These are phyloP conservation scores for Plasmodium relictum DNA, from an alignment of 169 alveolate species.

Conservation along the genomic window DNA sequence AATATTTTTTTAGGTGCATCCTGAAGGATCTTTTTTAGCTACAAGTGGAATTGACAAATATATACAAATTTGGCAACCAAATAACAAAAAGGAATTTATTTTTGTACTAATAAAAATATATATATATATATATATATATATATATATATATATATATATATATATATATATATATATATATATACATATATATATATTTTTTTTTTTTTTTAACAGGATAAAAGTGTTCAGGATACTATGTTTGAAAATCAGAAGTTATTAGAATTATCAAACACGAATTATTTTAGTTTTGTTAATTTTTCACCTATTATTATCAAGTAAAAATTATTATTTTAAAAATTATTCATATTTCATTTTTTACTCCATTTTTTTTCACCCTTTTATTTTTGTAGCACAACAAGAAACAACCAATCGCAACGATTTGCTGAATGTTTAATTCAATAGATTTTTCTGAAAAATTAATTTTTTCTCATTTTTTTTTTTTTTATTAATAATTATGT, in stretches of 20 bases:
- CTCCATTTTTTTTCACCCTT: neutral
- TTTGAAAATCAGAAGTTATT: slow-evolving; percentile 10
- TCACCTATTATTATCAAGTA: slow-evolving; percentile 8
- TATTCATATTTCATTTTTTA: neutral
- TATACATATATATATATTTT: neutral
- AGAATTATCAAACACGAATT: slow-evolving; percentile 9
- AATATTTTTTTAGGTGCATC: slow-evolving; percentile 64
- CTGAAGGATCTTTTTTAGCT: slow-evolving; percentile 77
- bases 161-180: neutral
- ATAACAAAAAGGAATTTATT: slow-evolving; percentile 18
- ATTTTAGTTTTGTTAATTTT: slow-evolving; percentile 34
- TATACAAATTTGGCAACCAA: slow-evolving; percentile 80
- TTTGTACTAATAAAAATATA: slow-evolving; percentile 40
- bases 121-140: neutral
- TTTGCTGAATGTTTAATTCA: slow-evolving; percentile 4
- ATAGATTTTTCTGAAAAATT: neutral
- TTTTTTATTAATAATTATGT: too few relatives aligned
- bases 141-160: neutral
- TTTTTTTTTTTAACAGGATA: slow-evolving; percentile 13
- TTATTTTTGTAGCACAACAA: slow-evolving; percentile 3
- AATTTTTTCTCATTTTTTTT: neutral
- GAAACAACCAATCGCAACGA: neutral
- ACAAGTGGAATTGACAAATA: slow-evolving; percentile 79
- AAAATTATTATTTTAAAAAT: neutral
- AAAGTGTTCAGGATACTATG: slow-evolving; percentile 15